Base-by-base conservation (phyloP, 1,284 basidiomycete species). In the Vanrija humicola region DNA sequence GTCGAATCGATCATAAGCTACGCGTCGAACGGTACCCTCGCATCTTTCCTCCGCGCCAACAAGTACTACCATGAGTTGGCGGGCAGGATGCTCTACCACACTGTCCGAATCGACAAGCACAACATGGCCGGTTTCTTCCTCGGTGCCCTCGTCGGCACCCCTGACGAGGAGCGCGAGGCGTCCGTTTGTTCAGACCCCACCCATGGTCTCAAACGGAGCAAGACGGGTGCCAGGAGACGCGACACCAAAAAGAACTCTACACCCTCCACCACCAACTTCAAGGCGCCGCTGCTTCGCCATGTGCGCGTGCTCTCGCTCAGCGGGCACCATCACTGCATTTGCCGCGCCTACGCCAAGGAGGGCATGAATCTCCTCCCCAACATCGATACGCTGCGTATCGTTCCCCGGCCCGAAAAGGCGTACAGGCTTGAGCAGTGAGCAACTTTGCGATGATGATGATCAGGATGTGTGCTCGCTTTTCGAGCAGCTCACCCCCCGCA, bases 241-340 rank as follows among this genome's bases (percentile, higher is more conserved):
- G n/a, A n/a, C n/a, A n/a, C n/a, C n/a, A n/a, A n/a, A n/a, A n/a
- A n/a, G n/a, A n/a, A n/a, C n/a, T n/a, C n/a, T n/a, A n/a, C n/a
- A 23, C 21, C 21, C 21, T 23, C n/a, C n/a, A n/a, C 21, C 21
- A 23, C 21, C 21, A 46, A 40, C 25, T 45, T 54, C 43, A 54
- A 54, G 26, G 43, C 38, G 1, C 34, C 42, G 8, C 38, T 54
- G 5, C 52, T 54, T 25, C n/a, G 18, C 34, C 16, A 40, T 9
- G 47, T 49, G 2, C 47, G 44, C 21, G 48, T 44, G 7, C 38
- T 54, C 18, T 48, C 52, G 0, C 25, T 54, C 38, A 5, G 19
- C 23, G 26, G 18, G 38, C 52, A 54, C 25, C 47, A 54, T 34
- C 16, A 19, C 9, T 54, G 52, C 43, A 6, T 23, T 2, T 54